These are phyloP conservation scores for Talaromyces sp. DNA, from an alignment of 2,329 filamentous ascomycete species.

Conservation along the genomic window DNA sequence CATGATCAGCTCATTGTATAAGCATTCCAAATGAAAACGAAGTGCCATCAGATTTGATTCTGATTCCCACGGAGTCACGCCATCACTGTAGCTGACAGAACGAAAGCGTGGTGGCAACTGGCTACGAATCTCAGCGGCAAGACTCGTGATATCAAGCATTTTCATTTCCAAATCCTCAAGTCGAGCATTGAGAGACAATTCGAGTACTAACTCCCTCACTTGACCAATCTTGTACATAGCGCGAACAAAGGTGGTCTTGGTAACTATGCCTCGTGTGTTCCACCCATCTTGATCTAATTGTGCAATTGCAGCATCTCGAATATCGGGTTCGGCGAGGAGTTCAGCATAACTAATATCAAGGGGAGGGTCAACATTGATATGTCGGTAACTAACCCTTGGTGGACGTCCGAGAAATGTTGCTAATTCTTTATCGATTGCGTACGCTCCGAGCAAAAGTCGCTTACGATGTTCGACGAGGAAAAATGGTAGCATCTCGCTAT, in stretches of 20 bases:
- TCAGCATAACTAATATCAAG: constrained; percentile 28
- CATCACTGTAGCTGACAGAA: background rate
- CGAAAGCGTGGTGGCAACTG: constrained; percentile 2
- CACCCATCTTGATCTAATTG: constrained; percentile 23
- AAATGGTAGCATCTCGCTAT: constrained; percentile 21
- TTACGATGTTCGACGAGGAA: constrained; percentile 29
- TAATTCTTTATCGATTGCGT: constrained; percentile 29
- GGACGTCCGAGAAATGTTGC: constrained; percentile 30
- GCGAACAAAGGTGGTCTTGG: constrained; percentile 4
- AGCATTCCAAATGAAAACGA: constrained; percentile 23
- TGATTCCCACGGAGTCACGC: background rate
- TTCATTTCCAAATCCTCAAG: constrained; percentile 17
- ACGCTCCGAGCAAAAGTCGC: constrained; percentile 25
- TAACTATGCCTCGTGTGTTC: constrained; percentile 21
- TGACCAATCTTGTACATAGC: constrained; percentile 14
- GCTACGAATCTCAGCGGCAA: constrained; percentile 6
- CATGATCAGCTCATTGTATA: constrained; percentile 27
- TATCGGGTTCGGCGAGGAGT: constrained; percentile 19
- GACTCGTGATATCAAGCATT: constrained; percentile 2
- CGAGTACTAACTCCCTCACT: constrained; percentile 20
- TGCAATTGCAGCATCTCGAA: constrained; percentile 16
- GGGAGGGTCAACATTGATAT: constrained; percentile 27
- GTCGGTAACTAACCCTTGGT: constrained; percentile 27
- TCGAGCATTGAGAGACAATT: constrained; percentile 14
- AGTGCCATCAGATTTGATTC: constrained; percentile 1